Percentiles rank a stretch among this genome's conserved stretches.
These are phyloP conservation scores for Pestalotiopsis sp. DNA, from an alignment of 2,329 filamentous ascomycete species.

Conservation along the genomic window DNA sequence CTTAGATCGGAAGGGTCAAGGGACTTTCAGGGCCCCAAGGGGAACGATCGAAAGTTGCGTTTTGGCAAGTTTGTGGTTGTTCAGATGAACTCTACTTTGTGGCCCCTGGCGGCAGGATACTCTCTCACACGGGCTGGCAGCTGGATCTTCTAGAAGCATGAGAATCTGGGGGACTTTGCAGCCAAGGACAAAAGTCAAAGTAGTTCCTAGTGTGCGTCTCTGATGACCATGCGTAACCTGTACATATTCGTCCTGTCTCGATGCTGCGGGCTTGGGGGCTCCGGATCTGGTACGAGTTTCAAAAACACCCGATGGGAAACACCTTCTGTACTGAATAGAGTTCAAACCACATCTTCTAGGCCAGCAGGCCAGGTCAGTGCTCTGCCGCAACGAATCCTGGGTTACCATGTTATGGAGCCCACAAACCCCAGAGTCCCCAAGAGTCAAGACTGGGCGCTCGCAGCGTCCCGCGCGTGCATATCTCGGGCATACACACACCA, in stretches of 20 bases:
- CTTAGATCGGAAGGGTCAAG: not conserved
- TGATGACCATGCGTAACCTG: not conserved
- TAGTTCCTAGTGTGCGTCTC: not conserved
- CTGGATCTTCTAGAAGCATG: constrained; percentile 8
- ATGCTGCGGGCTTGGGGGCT: not conserved
- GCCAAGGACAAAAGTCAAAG: not conserved
- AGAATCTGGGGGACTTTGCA: not conserved
- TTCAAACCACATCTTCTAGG: not conserved
- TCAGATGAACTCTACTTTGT: not conserved
- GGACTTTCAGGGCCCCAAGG: too few relatives aligned
- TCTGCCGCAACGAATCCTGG: not conserved
- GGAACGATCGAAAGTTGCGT: not conserved
- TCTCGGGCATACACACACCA: not conserved
- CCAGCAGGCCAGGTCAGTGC: not conserved
- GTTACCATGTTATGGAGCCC: not conserved
- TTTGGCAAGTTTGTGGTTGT: not conserved
- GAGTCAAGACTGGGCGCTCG: not conserved
- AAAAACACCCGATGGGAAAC: not conserved
- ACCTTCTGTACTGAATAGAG: constrained; percentile 4
- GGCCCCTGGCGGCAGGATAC: not conserved
- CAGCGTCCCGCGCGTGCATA: not conserved
- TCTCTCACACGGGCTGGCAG: not conserved
- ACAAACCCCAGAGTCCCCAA: not conserved
- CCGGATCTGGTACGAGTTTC: not conserved
- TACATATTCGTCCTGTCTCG: not conserved